These are phyloP conservation scores for Blastomyces gilchristii DNA, from an alignment of 2,329 filamentous ascomycete species.

Conservation along the genomic window DNA sequence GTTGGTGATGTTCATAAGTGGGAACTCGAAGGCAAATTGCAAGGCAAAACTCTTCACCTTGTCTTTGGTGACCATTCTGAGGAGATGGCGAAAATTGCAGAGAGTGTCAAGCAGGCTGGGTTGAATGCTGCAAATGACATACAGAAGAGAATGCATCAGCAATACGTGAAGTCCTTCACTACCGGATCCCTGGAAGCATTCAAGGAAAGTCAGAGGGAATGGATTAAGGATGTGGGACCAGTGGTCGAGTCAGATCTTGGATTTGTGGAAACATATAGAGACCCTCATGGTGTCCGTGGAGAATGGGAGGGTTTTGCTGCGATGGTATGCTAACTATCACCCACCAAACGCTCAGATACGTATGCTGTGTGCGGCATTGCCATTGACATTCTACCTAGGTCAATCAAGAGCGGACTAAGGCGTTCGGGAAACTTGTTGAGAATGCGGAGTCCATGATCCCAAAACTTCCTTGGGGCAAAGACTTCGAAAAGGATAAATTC, in stretches of 20 bases:
- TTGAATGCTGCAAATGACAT: slow-evolving; percentile 62
- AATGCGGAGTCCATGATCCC: slow-evolving; percentile 76
- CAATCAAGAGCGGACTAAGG: slow-evolving; percentile 79
- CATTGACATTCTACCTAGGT: slow-evolving; percentile 44
- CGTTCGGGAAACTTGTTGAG: slow-evolving; percentile 75
- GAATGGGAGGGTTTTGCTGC: slow-evolving; percentile 82
- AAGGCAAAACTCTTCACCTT: slow-evolving; percentile 59
- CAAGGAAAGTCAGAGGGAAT: slow-evolving; percentile 69
- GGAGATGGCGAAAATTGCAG: slow-evolving; percentile 58
- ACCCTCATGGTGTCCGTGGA: slow-evolving; percentile 68
- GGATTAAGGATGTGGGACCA: slow-evolving; percentile 75
- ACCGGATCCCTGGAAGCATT: slow-evolving; percentile 65
- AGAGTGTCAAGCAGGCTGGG: slow-evolving; percentile 57
- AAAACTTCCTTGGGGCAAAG: slow-evolving; percentile 73
- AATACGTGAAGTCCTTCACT: slow-evolving; percentile 66
- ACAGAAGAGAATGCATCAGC: slow-evolving; percentile 61
- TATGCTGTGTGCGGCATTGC: slow-evolving; percentile 21
- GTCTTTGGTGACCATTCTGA: slow-evolving; percentile 64
- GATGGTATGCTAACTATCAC: slow-evolving; percentile 30
- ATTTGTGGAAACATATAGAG: slow-evolving; percentile 77
- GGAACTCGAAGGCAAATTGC: slow-evolving; percentile 49
- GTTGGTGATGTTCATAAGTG: slow-evolving; percentile 56
- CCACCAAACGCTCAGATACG: neutral
- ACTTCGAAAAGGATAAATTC: slow-evolving; percentile 96
- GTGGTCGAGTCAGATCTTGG: slow-evolving; percentile 72